Evolutionary conservation across 495 filamentous ascomycete species (phyloP).

Genomic region (Beverwykella pulmonaria): DNA sequence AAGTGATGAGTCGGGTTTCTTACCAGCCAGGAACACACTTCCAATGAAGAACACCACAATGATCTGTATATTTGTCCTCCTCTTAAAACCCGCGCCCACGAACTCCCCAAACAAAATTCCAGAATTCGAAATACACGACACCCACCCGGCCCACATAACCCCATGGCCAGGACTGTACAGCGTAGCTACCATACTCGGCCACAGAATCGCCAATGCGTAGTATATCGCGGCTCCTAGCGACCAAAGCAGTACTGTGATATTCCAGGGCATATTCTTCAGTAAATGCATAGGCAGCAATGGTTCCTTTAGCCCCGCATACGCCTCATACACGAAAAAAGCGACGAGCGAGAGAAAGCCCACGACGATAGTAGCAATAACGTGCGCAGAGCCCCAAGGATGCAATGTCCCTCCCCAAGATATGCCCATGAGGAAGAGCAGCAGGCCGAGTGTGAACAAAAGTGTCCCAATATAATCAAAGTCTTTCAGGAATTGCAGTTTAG

Average conservation of each 20-base stretch:
- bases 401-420: slow-evolving; percentile 51
- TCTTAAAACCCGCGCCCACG: slow-evolving; percentile 20
- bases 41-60: slow-evolving; percentile 26
- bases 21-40: slow-evolving; percentile 27
- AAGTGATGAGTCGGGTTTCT: neutral
- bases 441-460: slow-evolving; percentile 38
- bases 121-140: slow-evolving; percentile 16
- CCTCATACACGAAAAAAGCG: slow-evolving; percentile 49
- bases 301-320: slow-evolving; percentile 30
- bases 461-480: slow-evolving; percentile 47
- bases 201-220: slow-evolving; percentile 34
- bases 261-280: slow-evolving; percentile 30
- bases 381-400: slow-evolving; percentile 50
- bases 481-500: slow-evolving; percentile 38
- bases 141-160: slow-evolving; percentile 33
- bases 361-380: slow-evolving; percentile 49
- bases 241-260: slow-evolving; percentile 28
- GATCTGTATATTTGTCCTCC: slow-evolving; percentile 26
- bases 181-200: slow-evolving; percentile 34
- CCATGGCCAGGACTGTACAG: slow-evolving; percentile 25
- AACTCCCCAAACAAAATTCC: slow-evolving; percentile 32
- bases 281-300: slow-evolving; percentile 35
- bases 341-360: slow-evolving; percentile 46
- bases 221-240: slow-evolving; percentile 34
- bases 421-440: slow-evolving; percentile 46